These are phyloP conservation scores for Trametes villosa DNA, from an alignment of 768 basidiomycete genomes.

Conservation along the genomic window DNA sequence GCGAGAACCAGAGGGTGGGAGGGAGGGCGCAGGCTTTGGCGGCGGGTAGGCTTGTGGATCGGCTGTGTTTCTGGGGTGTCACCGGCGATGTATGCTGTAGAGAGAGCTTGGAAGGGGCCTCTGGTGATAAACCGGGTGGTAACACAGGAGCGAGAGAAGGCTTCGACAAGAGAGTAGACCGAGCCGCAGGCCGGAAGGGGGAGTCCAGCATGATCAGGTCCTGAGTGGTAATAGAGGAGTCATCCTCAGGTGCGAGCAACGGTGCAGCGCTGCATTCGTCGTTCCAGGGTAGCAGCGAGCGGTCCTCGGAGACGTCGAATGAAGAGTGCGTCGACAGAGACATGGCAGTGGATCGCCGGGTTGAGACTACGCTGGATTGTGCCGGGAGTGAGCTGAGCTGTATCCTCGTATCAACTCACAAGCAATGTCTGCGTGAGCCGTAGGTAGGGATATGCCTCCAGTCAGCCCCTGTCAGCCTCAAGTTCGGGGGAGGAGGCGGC, in stretches of 20 bases:
- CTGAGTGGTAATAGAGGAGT: neutral
- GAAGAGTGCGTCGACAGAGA: no score
- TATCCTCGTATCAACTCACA: no score
- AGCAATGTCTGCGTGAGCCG: no score
- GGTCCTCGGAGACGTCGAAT: slow-evolving; percentile 1
- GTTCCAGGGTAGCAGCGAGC: neutral
- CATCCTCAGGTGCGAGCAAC: neutral
- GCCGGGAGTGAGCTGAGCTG: no score
- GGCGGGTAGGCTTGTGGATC: neutral
- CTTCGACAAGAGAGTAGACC: neutral
- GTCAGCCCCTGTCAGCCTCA: no score
- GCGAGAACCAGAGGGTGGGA: neutral
- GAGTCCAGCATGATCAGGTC: neutral
- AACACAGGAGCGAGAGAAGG: neutral
- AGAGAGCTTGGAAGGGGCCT: neutral
- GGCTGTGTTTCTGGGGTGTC: no score
- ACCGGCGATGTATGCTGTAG: no score
- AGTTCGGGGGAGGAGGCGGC: no score
- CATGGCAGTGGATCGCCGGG: no score
- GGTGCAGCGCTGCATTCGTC: neutral
- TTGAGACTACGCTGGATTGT: no score
- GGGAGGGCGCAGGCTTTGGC: neutral
- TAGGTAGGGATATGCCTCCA: no score
- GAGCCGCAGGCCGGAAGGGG: neutral
- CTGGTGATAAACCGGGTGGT: neutral